These are phyloP conservation scores for Aegilops speltoides DNA, from an alignment of 176 grass and related monocot species.

Conservation along the genomic window DNA sequence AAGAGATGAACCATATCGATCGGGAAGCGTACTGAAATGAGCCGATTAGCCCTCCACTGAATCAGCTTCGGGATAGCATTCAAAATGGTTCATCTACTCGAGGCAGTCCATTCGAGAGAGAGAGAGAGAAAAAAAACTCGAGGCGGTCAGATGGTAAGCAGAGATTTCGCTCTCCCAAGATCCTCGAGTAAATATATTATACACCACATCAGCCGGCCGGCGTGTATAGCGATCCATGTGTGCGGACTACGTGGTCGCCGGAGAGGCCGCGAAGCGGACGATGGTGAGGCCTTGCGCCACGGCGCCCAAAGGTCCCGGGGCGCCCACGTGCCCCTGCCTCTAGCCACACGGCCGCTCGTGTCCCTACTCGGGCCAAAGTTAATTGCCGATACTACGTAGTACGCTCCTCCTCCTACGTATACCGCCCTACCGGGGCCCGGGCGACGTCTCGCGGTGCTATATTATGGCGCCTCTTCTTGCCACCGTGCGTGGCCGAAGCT, in stretches of 20 bases:
- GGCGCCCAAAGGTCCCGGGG: background rate
- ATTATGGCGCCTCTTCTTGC: conserved; percentile 12
- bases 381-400: background rate
- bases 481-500: background rate
- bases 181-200: too few relatives aligned
- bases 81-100: too few relatives aligned
- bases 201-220: background rate
- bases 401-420: background rate
- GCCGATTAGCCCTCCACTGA: too few relatives aligned
- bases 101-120: too few relatives aligned
- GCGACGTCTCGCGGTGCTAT: conserved; percentile 9
- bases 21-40: too few relatives aligned
- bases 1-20: too few relatives aligned
- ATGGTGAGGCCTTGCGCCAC: conserved; percentile 33
- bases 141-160: too few relatives aligned
- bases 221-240: background rate
- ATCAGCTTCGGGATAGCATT: too few relatives aligned
- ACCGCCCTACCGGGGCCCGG: background rate
- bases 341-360: conserved; percentile 5
- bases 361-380: background rate
- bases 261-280: conserved; percentile 25
- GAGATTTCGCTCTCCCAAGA: too few relatives aligned
- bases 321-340: conserved; percentile 29
- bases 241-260: conserved; percentile 45
- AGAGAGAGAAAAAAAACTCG: too few relatives aligned